A percentile compares a stretch with the other conserved stretches of the same genome.
Conservation (phyloP, 306 rosid genomes). For the Prunus mira region DNA sequence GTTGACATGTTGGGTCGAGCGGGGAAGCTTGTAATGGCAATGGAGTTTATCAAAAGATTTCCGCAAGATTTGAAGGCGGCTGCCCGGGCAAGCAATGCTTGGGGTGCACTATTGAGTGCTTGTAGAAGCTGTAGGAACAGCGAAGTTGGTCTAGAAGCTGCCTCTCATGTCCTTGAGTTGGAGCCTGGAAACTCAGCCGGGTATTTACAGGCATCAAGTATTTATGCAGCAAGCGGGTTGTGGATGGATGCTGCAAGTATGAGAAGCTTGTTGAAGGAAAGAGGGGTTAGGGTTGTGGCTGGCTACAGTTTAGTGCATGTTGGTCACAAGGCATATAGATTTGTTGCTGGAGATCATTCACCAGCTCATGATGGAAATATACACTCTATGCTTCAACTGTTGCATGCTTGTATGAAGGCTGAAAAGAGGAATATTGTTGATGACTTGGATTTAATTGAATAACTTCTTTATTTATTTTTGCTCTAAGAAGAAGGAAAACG, state of each 20-base stretch:
- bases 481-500: too few relatives aligned
- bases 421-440: constrained; percentile 5
- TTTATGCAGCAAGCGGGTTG: constrained; percentile 32
- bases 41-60: constrained; percentile 34
- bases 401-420: constrained; percentile 34
- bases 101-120: constrained; percentile 44
- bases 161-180: constrained; percentile 26
- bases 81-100: constrained; percentile 24
- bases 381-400: constrained; percentile 13
- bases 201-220: constrained; percentile 35
- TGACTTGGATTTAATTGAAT: neutral
- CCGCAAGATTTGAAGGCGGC: constrained; percentile 33
- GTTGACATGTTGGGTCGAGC: constrained; percentile 51
- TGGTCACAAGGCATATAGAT: constrained; percentile 26
- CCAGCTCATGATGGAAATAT: constrained; percentile 20
- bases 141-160: constrained; percentile 25
- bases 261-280: constrained; percentile 39
- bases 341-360: constrained; percentile 43
- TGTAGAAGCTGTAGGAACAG: constrained; percentile 35
- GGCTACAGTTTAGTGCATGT: constrained; percentile 42
- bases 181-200: constrained; percentile 38
- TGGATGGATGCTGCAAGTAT: constrained; percentile 32
- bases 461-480: too few relatives aligned
- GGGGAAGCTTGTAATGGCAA: constrained; percentile 33
- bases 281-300: constrained; percentile 36